Conservation (phyloP, 1,284 basidiomycete genomes). For the Cryptococcus depauperatus region DNA sequence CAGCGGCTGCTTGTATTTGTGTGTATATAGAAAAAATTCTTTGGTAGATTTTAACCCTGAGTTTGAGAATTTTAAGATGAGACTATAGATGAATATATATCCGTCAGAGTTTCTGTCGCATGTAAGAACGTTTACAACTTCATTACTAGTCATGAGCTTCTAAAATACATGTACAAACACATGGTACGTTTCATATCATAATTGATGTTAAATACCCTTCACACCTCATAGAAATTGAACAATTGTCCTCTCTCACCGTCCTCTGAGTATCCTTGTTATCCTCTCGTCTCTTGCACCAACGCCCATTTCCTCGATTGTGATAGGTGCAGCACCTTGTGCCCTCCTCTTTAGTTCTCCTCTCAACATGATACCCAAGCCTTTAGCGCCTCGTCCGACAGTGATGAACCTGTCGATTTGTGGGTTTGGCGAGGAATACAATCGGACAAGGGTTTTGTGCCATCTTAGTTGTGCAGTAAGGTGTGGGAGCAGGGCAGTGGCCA, state of each 20-base stretch:
- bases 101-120: too few species aligned
- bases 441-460: slow-evolving; percentile 42
- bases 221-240: neutral
- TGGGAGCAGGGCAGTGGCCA: slow-evolving; percentile 29
- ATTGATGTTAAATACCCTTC: too few species aligned
- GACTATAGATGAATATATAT: neutral
- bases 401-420: slow-evolving; percentile 32
- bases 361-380: slow-evolving; percentile 43
- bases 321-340: slow-evolving; percentile 20
- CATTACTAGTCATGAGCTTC: neutral
- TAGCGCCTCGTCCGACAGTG: slow-evolving; percentile 41
- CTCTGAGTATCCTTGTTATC: slow-evolving; percentile 3
- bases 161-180: neutral
- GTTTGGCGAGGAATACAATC: slow-evolving; percentile 26
- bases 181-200: too few species aligned
- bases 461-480: slow-evolving; percentile 38
- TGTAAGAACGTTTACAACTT: neutral
- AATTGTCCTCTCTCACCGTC: neutral
- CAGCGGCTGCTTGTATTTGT: neutral
- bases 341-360: slow-evolving; percentile 36
- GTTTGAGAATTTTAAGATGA: too few species aligned
- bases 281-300: slow-evolving; percentile 18
- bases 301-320: slow-evolving; percentile 35
- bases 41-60: neutral
- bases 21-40: neutral